Conservation (phyloP, 2,329 filamentous ascomycete species). For the Colletotrichum tropicicola region DNA sequence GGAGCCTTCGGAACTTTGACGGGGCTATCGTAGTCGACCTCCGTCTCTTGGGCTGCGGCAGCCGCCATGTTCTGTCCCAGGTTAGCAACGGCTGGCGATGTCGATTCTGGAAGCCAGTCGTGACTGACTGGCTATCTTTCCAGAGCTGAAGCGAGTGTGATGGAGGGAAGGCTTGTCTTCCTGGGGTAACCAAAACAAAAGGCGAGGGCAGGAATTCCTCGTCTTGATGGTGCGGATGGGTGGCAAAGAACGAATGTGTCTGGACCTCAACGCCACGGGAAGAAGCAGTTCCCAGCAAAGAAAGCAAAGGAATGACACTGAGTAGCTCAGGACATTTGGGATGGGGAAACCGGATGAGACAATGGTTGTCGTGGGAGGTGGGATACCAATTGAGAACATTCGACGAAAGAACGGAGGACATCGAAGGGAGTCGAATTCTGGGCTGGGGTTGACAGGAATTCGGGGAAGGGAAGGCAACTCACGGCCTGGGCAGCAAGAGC, state of each 20-base stretch:
- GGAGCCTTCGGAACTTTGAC: not conserved
- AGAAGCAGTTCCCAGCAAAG: constrained; percentile 13
- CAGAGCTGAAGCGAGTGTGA: constrained; percentile 7
- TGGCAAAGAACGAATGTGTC: constrained; percentile 20
- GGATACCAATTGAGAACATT: not conserved
- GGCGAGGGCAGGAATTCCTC: constrained; percentile 17
- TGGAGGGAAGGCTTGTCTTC: constrained; percentile 1
- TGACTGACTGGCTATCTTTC: constrained; percentile 23
- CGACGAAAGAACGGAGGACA: constrained; percentile 15
- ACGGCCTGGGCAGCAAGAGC: constrained; percentile 26
- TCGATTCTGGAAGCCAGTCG: constrained; percentile 2
- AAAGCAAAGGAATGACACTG: constrained; percentile 18
- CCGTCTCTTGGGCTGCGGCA: constrained; percentile 23
- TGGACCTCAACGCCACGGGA: not conserved
- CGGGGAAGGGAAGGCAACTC: not conserved
- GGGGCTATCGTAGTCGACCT: not conserved
- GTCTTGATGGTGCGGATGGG: not conserved
- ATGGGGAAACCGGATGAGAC: not conserved
- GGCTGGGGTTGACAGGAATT: not conserved
- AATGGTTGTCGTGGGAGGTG: constrained; percentile 1
- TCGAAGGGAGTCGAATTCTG: not conserved
- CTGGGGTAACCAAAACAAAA: constrained; percentile 26
- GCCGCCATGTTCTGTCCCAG: constrained; percentile 47
- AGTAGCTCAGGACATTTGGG: not conserved
- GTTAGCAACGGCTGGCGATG: constrained; percentile 16